These are phyloP conservation scores for Solidago caesia DNA, from an alignment of 129 eudicot species.

Conservation along the genomic window DNA sequence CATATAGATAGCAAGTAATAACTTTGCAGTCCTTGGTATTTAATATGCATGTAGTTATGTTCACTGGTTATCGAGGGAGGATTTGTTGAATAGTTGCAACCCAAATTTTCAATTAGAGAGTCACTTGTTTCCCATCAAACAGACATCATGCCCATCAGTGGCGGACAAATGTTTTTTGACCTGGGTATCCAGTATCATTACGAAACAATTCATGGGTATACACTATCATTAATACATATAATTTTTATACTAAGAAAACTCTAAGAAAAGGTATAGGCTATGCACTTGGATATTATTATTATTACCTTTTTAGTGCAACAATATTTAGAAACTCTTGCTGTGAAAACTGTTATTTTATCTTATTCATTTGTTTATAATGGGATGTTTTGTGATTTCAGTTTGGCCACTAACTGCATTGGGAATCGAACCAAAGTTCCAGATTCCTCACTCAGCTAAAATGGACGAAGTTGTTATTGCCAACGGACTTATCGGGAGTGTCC, in stretches of 20 bases:
- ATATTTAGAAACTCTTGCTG: neutral
- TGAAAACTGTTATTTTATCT: neutral
- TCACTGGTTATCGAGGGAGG: too few species aligned
- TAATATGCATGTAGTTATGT: too few species aligned
- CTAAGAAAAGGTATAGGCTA: neutral
- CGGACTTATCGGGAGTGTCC: slow-evolving; percentile 95
- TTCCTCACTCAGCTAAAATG: slow-evolving; percentile 89
- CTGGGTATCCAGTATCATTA: too few species aligned
- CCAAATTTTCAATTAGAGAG: too few species aligned
- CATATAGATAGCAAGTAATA: neutral
- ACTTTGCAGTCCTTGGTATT: neutral
- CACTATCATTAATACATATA: too few species aligned
- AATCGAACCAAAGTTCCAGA: slow-evolving; percentile 89
- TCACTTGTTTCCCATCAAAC: too few species aligned
- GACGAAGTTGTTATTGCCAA: slow-evolving; percentile 96
- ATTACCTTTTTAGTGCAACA: neutral
- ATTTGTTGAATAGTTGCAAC: too few species aligned
- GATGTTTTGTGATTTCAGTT: slow-evolving; percentile 49
- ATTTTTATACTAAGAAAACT: too few species aligned
- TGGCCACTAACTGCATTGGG: slow-evolving; percentile 95
- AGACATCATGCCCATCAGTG: too few species aligned
- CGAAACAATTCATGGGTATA: too few species aligned
- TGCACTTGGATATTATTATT: neutral
- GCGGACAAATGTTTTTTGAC: too few species aligned
- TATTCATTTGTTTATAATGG: neutral